Conservation (phyloP, 257 asterid genomes). For the Penstemon davidsonii region DNA sequence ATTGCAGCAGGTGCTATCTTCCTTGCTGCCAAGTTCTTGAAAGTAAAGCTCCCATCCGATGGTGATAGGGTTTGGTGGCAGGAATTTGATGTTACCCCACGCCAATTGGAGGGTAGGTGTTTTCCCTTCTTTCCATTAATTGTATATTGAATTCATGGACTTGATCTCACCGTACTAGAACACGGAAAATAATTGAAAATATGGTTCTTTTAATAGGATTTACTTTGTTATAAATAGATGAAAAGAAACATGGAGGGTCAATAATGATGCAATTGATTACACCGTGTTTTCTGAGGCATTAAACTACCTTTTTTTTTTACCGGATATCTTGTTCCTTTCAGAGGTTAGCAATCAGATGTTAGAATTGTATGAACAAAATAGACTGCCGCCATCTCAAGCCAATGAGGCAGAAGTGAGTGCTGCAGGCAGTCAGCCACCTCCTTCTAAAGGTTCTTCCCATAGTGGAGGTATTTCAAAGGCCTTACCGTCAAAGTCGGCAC, state of each 20-base stretch:
- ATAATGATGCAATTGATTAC: slow-evolving; percentile 21
- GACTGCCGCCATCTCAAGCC: slow-evolving; percentile 63
- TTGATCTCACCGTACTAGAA: too few relatives aligned
- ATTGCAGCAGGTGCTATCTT: slow-evolving; percentile 99
- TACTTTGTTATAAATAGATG: slow-evolving; percentile 8
- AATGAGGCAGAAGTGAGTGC: slow-evolving; percentile 81
- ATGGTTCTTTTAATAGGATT: slow-evolving; percentile 20
- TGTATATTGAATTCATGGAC: too few relatives aligned
- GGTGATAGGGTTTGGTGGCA: slow-evolving; percentile 98
- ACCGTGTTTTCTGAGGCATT: background rate
- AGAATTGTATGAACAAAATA: slow-evolving; percentile 76
- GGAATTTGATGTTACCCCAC: slow-evolving; percentile 98
- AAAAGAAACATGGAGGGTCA: slow-evolving; percentile 30
- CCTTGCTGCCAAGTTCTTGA: slow-evolving; percentile 97
- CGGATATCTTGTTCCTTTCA: slow-evolving; percentile 46
- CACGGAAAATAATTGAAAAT: slow-evolving; percentile 25
- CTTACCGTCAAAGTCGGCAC: slow-evolving; percentile 43
- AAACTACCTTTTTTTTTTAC: background rate
- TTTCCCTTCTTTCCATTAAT: background rate
- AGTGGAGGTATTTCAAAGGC: slow-evolving; percentile 47
- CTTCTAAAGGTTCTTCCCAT: slow-evolving; percentile 42
- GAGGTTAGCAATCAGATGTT: slow-evolving; percentile 97
- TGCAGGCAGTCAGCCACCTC: slow-evolving; percentile 61
- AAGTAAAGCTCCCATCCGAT: slow-evolving; percentile 93
- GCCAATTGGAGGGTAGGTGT: slow-evolving; percentile 95